Percentiles rank a stretch among this genome's conserved stretches.
These are phyloP conservation scores for Vanrija humicola DNA, from an alignment of 1,284 basidiomycete genomes.

Conservation along the genomic window DNA sequence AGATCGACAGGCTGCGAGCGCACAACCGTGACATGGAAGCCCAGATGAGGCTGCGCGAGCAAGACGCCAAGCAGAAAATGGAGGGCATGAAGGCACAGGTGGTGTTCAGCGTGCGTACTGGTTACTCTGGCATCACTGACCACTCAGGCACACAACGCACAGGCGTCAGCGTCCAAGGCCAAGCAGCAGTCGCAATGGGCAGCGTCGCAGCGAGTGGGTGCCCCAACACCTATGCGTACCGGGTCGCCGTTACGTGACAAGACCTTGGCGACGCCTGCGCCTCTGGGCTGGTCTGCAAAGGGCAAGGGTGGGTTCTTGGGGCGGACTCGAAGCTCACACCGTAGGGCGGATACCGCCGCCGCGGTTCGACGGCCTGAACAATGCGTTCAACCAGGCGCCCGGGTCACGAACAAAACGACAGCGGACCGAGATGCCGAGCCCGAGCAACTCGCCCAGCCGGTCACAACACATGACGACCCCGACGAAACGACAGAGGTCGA, in stretches of 20 bases:
- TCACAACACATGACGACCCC: constrained; percentile 5
- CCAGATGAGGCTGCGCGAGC: constrained; percentile 28
- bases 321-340: neutral
- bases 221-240: constrained; percentile 2
- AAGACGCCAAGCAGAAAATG: constrained; percentile 41
- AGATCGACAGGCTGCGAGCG: constrained; percentile 20
- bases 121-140: neutral
- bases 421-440: constrained; percentile 24
- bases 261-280: constrained; percentile 11
- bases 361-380: constrained; percentile 29
- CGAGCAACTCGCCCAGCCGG: neutral
- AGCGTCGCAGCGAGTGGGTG: constrained; percentile 8
- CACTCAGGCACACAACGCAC: constrained; percentile 14
- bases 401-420: constrained; percentile 24
- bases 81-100: constrained; percentile 43
- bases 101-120: constrained; percentile 34
- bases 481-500: constrained; percentile 5
- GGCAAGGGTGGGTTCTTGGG: constrained; percentile 23
- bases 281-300: constrained; percentile 22
- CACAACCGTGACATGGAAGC: constrained; percentile 27
- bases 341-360: constrained; percentile 15
- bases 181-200: constrained; percentile 17
- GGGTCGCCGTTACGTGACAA: constrained; percentile 13
- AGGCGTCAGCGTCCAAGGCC: constrained; percentile 17
- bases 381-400: constrained; percentile 31